Evolutionary conservation across 2,329 filamentous ascomycete species (phyloP).

Genomic region (Trichophyton rubrum): DNA sequence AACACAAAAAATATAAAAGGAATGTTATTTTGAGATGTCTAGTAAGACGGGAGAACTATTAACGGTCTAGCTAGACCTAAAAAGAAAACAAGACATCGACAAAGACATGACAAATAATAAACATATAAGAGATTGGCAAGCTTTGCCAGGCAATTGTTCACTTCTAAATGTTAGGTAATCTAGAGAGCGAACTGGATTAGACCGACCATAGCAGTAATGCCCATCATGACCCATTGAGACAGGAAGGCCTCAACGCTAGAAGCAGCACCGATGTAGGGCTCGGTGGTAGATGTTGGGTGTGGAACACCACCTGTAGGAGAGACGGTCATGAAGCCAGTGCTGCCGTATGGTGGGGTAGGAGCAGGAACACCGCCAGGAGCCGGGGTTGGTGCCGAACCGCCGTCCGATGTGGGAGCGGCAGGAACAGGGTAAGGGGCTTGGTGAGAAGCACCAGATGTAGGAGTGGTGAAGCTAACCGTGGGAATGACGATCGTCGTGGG

Average conservation of each 20-base stretch:
- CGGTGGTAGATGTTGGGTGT: slow-evolving; percentile 6
- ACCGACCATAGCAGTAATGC: background rate
- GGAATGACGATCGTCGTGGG: slow-evolving; percentile 33
- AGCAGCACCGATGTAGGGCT: slow-evolving; percentile 11
- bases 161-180: background rate
- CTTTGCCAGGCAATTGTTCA: background rate
- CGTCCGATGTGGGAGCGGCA: slow-evolving; percentile 11
- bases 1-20: background rate
- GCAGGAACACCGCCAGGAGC: background rate
- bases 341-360: slow-evolving; percentile 2
- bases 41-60: background rate
- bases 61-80: background rate
- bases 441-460: slow-evolving; percentile 8
- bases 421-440: slow-evolving; percentile 24
- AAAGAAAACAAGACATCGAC: slow-evolving; percentile 2
- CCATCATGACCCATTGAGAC: background rate
- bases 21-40: background rate
- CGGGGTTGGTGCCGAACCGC: slow-evolving; percentile 9
- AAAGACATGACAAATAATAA: slow-evolving; percentile 1
- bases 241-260: slow-evolving; percentile 2
- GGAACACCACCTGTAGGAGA: slow-evolving; percentile 13
- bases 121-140: background rate
- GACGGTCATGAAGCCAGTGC: slow-evolving; percentile 10
- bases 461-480: slow-evolving; percentile 31
- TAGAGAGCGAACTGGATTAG: slow-evolving; percentile 3